phyloP scores from a whole-genome alignment of 1,139 yeast species.

The Meyerozyma athensensis region DNA sequence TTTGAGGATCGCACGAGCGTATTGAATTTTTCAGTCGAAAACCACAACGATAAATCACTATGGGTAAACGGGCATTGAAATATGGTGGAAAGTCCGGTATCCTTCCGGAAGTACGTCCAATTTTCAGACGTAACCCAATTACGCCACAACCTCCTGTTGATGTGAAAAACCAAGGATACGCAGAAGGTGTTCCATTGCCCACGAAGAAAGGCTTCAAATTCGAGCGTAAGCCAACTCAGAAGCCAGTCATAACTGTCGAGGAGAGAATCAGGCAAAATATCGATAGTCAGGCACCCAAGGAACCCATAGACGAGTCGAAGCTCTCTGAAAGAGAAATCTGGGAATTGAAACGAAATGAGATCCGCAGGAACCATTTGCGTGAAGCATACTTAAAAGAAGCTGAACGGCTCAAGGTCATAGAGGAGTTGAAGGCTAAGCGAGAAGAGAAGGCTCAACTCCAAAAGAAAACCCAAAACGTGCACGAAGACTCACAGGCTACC shows the following conservation, averaged over 20 bases:
- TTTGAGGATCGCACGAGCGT: conserved; percentile 1
- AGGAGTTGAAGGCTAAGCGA: conserved; percentile 21
- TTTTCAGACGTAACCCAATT: conserved; percentile 57
- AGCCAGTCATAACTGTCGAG: conserved; percentile 53
- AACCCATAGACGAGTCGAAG: conserved; percentile 24
- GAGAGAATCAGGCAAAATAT: conserved; percentile 53
- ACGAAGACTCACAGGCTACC: conserved; percentile 49
- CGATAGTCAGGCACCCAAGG: conserved; percentile 35
- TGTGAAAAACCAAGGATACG: conserved; percentile 60
- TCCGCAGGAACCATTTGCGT: conserved; percentile 68
- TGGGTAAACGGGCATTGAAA: conserved; percentile 50
- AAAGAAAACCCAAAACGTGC: conserved; percentile 20
- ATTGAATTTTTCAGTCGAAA: conserved; percentile 2
- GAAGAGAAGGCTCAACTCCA: conserved; percentile 24
- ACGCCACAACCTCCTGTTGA: conserved; percentile 44
- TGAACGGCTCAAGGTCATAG: conserved; percentile 25
- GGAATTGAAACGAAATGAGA: conserved; percentile 53
- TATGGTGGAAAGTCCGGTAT: conserved; percentile 76
- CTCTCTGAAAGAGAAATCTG: conserved; percentile 49
- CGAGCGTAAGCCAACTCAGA: conserved; percentile 40
- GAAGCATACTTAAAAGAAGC: conserved; percentile 49
- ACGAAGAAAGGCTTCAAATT: conserved; percentile 45
- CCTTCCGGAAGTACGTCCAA: conserved; percentile 71
- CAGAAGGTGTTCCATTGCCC: conserved; percentile 72
- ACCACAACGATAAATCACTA: conserved; percentile 11